Conservation (phyloP, 495 filamentous ascomycete genomes). For the Penicillium alfredii region DNA sequence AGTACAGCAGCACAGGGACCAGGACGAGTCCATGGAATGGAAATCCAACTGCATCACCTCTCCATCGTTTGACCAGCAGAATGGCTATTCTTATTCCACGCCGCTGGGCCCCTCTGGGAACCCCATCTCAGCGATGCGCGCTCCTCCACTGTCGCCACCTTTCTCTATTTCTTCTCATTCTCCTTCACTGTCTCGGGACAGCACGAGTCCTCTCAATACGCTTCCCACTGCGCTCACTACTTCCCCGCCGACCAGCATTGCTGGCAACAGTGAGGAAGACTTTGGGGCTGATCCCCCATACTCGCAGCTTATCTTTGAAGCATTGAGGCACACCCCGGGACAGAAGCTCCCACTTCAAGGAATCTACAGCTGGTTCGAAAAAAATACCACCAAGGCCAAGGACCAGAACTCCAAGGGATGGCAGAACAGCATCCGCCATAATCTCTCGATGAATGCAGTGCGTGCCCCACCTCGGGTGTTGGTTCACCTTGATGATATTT, state of each 20-base stretch:
- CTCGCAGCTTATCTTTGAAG: slow-evolving; percentile 72
- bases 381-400: slow-evolving; percentile 70
- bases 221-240: slow-evolving; percentile 4
- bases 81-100: no score
- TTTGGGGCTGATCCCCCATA: slow-evolving; percentile 59
- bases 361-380: slow-evolving; percentile 85
- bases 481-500: no score
- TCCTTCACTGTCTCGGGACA: slow-evolving; percentile 1
- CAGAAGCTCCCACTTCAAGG: slow-evolving; percentile 74
- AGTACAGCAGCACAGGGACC: neutral
- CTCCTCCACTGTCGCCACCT: slow-evolving; percentile 18
- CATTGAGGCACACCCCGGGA: slow-evolving; percentile 57
- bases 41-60: no score
- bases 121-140: no score
- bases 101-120: no score
- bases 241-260: slow-evolving; percentile 12
- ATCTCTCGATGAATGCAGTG: slow-evolving; percentile 94
- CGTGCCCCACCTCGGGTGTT: no score
- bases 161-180: slow-evolving; percentile 21
- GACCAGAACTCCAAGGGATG: slow-evolving; percentile 67
- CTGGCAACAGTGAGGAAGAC: slow-evolving; percentile 27
- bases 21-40: neutral
- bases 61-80: no score
- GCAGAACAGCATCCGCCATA: slow-evolving; percentile 97
- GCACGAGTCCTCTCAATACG: slow-evolving; percentile 11